Evolutionary conservation across 1,284 basidiomycete genomes (phyloP).

Genomic region (Heterobasidion parviporum): DNA sequence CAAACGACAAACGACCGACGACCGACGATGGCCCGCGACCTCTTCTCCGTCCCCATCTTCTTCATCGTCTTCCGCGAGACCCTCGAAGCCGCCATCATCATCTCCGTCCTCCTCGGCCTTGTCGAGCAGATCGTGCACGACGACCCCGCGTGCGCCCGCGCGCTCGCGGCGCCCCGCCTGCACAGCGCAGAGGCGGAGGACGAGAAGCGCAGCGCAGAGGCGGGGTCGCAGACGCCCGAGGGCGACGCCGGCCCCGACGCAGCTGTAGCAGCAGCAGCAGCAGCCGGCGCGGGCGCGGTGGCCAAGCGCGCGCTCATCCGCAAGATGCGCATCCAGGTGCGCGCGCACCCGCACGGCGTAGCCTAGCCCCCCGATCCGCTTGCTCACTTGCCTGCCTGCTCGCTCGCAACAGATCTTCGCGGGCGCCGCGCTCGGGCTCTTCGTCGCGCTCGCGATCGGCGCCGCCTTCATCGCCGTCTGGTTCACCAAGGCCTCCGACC

Average conservation of each 20-base stretch:
- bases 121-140: constrained; percentile 69
- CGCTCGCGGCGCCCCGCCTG: no score
- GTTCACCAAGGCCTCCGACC: constrained; percentile 69
- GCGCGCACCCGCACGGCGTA: neutral
- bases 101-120: constrained; percentile 81
- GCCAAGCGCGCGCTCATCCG: constrained; percentile 32
- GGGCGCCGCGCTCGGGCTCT: constrained; percentile 69
- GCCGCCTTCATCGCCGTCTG: constrained; percentile 74
- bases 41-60: constrained; percentile 79
- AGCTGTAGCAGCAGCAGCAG: neutral
- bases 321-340: constrained; percentile 58
- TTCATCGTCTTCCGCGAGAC: constrained; percentile 89
- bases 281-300: neutral
- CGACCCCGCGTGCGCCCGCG: constrained; percentile 21
- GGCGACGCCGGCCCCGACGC: neutral
- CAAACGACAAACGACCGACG: no score
- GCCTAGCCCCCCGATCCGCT: neutral
- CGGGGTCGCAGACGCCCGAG: neutral
- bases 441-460: constrained; percentile 71
- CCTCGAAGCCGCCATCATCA: constrained; percentile 82
- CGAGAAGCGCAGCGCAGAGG: no score
- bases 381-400: neutral
- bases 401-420: constrained; percentile 56
- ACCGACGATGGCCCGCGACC: constrained; percentile 42
- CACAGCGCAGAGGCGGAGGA: no score